Evolutionary conservation across 2,329 filamentous ascomycete genomes (phyloP).

Genomic region (Colletotrichum sp.): DNA sequence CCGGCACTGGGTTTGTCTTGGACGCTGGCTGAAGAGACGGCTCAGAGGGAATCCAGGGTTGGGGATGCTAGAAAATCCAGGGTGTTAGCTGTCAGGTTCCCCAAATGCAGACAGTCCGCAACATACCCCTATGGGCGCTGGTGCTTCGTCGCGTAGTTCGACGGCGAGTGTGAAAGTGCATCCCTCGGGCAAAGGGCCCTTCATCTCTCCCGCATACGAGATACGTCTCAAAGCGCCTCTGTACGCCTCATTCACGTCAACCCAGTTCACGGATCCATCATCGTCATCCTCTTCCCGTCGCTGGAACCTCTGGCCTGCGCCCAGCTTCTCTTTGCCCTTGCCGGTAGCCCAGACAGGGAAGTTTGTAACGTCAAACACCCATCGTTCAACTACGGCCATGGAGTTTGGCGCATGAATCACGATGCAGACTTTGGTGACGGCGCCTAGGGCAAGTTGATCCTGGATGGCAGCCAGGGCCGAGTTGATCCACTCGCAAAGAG

Average conservation of each 20-base stretch:
- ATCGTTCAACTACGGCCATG: slow-evolving; percentile 59
- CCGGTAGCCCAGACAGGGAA: slow-evolving; percentile 49
- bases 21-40: slow-evolving; percentile 47
- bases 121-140: slow-evolving; percentile 63
- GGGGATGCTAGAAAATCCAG: slow-evolving; percentile 50
- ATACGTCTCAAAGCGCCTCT: slow-evolving; percentile 69
- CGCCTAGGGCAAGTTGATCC: slow-evolving; percentile 67
- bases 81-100: background rate
- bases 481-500: slow-evolving; percentile 83
- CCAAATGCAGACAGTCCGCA: background rate
- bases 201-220: slow-evolving; percentile 60
- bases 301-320: slow-evolving; percentile 26
- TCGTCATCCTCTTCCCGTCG: slow-evolving; percentile 25
- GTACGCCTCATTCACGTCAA: slow-evolving; percentile 74
- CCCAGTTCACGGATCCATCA: slow-evolving; percentile 47
- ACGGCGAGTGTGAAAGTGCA: slow-evolving; percentile 81
- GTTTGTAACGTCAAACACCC: slow-evolving; percentile 61
- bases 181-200: slow-evolving; percentile 61
- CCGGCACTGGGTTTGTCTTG: slow-evolving; percentile 30
- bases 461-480: slow-evolving; percentile 78
- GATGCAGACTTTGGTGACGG: slow-evolving; percentile 51
- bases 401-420: slow-evolving; percentile 46
- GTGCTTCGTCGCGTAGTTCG: slow-evolving; percentile 67
- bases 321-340: slow-evolving; percentile 21
- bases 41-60: slow-evolving; percentile 64